phyloP scores from a whole-genome alignment of 495 filamentous ascomycete genomes.

The Penicillium mononematosum region DNA sequence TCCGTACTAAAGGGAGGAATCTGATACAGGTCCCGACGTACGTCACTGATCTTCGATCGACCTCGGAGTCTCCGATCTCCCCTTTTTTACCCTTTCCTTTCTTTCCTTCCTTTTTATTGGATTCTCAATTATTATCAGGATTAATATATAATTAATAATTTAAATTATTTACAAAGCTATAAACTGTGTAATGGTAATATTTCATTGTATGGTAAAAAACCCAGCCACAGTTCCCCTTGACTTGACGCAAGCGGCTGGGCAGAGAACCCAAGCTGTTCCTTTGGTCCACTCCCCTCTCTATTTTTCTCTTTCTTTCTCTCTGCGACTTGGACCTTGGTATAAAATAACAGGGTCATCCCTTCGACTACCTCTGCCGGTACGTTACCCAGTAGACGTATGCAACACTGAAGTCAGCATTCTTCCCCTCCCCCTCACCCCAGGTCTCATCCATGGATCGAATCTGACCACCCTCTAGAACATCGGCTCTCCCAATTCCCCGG shows the following conservation, averaged over 20 bases:
- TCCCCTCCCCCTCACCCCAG: slow-evolving; percentile 6
- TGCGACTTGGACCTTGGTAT: background rate
- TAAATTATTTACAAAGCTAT: background rate
- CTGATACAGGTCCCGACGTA: background rate
- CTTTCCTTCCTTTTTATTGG: background rate
- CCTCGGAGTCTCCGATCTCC: slow-evolving; percentile 17
- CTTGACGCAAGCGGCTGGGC: slow-evolving; percentile 36
- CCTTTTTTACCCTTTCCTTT: background rate
- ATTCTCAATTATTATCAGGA: background rate
- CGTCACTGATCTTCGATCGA: slow-evolving; percentile 31
- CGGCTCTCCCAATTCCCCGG: slow-evolving; percentile 16
- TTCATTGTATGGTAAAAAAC: slow-evolving; percentile 7
- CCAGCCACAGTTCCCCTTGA: slow-evolving; percentile 32
- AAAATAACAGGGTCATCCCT: background rate
- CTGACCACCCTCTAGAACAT: slow-evolving; percentile 1
- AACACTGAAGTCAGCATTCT: background rate
- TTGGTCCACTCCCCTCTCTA: slow-evolving; percentile 12
- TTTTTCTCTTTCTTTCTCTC: background rate
- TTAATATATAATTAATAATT: background rate
- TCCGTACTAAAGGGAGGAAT: background rate
- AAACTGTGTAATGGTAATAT: slow-evolving; percentile 1
- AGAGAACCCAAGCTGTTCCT: slow-evolving; percentile 7
- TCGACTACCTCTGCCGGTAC: background rate
- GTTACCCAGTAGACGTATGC: background rate
- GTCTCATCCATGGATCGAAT: background rate